Percentiles rank a stretch among this genome's conserved stretches.
phyloP scores from a whole-genome alignment of 208 protist species.

The Leishmania tropica region DNA sequence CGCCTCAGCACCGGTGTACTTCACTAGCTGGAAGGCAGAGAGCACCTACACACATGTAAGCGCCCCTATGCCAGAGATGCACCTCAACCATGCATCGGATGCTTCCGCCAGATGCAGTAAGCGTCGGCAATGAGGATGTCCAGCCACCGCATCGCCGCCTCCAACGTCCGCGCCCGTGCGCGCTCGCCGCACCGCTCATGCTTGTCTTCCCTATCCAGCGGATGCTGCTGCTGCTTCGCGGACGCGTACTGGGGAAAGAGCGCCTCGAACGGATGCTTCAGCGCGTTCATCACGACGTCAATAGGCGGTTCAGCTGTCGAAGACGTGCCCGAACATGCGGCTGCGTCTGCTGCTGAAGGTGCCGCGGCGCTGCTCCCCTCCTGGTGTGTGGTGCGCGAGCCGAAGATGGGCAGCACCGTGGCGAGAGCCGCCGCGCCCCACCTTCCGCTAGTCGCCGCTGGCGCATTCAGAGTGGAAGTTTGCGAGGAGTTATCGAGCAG shows the following conservation, averaged over 20 bases:
- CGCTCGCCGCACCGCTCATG: not conserved
- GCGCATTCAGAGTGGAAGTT: not conserved
- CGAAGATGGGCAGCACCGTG: constrained; percentile 26
- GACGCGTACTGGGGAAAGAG: constrained; percentile 24
- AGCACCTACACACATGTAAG: not conserved
- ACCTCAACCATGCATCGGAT: constrained; percentile 1
- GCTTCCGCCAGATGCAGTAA: constrained; percentile 52
- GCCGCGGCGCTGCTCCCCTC: not conserved
- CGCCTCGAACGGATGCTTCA: constrained; percentile 30
- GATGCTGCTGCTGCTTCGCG: not conserved
- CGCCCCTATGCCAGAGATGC: not conserved
- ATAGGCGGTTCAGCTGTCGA: constrained; percentile 9
- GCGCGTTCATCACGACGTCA: constrained; percentile 24
- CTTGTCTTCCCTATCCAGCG: not conserved
- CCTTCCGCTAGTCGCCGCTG: not conserved
- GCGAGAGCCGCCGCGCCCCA: constrained; percentile 14
- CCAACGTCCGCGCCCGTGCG: not conserved
- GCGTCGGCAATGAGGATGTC: constrained; percentile 59
- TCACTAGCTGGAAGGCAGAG: not conserved
- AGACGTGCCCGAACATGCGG: not conserved
- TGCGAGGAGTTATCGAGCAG: constrained; percentile 15
- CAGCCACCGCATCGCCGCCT: constrained; percentile 51
- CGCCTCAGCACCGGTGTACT: not conserved
- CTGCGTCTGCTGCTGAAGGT: not conserved
- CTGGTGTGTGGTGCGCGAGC: constrained; percentile 1